A percentile compares a stretch with the other conserved stretches of the same genome.
These are phyloP conservation scores for Scenedesmus sp. DNA, from an alignment of 163 green algal species.

Conservation along the genomic window DNA sequence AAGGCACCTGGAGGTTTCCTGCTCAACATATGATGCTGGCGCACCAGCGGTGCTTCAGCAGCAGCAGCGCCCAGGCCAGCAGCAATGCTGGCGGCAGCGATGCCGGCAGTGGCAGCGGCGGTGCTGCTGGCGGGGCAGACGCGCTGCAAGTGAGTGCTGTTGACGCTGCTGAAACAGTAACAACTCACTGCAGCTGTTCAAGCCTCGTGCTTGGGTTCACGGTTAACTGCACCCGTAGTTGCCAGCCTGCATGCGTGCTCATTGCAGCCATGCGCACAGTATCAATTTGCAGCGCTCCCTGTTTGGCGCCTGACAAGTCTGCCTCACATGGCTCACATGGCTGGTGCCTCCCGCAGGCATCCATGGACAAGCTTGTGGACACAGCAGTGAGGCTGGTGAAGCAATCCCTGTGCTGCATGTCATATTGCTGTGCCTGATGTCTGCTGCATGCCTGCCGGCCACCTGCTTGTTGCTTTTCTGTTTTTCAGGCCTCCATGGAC, in stretches of 20 bases:
- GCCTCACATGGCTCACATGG: too few relatives aligned
- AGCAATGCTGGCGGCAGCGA: neutral
- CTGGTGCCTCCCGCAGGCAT: neutral
- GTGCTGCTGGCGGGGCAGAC: neutral
- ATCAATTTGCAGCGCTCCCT: too few relatives aligned
- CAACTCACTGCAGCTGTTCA: neutral
- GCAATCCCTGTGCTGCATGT: neutral
- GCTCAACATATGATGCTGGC: neutral
- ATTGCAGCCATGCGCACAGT: too few relatives aligned
- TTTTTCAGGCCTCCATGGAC: conserved; percentile 48
- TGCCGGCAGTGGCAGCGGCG: neutral
- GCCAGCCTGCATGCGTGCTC: too few relatives aligned
- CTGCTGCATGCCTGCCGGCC: neutral
- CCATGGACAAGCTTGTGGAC: conserved; percentile 64
- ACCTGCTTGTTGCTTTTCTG: too few relatives aligned
- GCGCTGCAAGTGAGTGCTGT: neutral
- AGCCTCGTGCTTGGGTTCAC: neutral
- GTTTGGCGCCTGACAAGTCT: too few relatives aligned
- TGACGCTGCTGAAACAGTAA: neutral
- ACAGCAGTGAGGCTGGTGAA: conserved; percentile 12
- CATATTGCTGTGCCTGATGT: neutral
- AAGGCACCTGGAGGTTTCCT: neutral
- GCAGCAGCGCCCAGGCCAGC: neutral
- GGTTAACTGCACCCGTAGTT: too few relatives aligned
- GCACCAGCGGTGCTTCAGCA: conserved; percentile 11